Evolutionary conservation across 768 basidiomycete genomes (phyloP).

Genomic region (Coprinellus micaceus): DNA sequence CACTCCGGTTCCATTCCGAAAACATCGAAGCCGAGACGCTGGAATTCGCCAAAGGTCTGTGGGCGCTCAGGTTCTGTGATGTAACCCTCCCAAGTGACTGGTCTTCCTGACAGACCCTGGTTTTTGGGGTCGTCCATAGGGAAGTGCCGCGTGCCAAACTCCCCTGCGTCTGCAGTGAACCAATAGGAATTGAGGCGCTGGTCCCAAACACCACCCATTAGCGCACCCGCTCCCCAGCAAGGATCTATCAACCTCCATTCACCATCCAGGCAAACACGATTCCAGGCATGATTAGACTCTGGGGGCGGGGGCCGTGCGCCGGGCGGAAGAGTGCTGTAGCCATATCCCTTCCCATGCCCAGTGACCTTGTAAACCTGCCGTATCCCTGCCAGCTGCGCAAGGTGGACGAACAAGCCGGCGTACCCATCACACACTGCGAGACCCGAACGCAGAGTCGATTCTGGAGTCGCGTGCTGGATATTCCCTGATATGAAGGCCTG

Average conservation of each 20-base stretch:
- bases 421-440: constrained; percentile 50
- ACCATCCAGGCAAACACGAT: constrained; percentile 40
- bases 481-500: constrained; percentile 42
- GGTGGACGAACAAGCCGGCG: constrained; percentile 38
- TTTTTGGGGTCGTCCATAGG: constrained; percentile 38
- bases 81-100: constrained; percentile 42
- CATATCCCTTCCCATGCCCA: constrained; percentile 47
- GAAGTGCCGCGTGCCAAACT: constrained; percentile 44
- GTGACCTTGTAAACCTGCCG: constrained; percentile 35
- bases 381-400: constrained; percentile 37
- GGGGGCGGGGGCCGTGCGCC: constrained; percentile 34
- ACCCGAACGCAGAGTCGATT: constrained; percentile 37
- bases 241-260: constrained; percentile 45
- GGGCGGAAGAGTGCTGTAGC: constrained; percentile 30
- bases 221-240: constrained; percentile 48
- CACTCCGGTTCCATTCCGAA: constrained; percentile 32
- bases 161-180: constrained; percentile 39
- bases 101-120: constrained; percentile 37
- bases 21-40: constrained; percentile 30
- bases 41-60: constrained; percentile 30
- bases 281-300: constrained; percentile 46
- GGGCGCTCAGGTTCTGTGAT: constrained; percentile 40
- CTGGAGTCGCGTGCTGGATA: constrained; percentile 31
- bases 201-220: constrained; percentile 31
- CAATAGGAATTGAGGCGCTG: constrained; percentile 36